Conservation (phyloP, 139 green algal species). For the Edaphochlamys debaryana region DNA sequence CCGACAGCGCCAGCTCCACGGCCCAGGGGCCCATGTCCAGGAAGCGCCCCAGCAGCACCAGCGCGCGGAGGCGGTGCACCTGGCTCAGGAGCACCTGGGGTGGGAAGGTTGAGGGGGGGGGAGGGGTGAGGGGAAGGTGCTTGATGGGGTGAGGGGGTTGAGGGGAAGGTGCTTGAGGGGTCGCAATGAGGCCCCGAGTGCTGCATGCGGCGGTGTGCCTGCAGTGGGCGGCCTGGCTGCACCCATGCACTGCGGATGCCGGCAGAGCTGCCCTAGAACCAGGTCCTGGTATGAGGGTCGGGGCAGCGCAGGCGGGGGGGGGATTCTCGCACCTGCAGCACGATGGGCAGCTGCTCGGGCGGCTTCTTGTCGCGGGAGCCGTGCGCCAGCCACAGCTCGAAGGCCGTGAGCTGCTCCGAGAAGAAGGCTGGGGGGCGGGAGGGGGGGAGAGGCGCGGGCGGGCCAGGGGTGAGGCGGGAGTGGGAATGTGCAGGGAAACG, state of each 20-base stretch:
- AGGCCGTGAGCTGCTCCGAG: conserved; percentile 97
- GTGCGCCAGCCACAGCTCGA: conserved; percentile 97
- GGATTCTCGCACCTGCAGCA: conserved; percentile 82
- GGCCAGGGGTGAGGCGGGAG: too few relatives aligned
- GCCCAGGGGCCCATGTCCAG: conserved; percentile 98
- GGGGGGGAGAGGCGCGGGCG: neutral
- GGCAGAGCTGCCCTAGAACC: too few relatives aligned
- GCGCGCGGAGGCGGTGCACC: conserved; percentile 91
- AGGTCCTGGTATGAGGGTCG: too few relatives aligned
- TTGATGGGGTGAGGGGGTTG: neutral
- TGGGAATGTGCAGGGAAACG: too few relatives aligned
- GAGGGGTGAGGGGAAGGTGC: neutral
- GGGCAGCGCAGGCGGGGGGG: too few relatives aligned
- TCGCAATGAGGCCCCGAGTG: too few relatives aligned
- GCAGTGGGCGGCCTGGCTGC: too few relatives aligned
- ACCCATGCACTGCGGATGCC: too few relatives aligned
- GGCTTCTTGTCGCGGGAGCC: conserved; percentile 85
- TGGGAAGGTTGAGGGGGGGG: neutral
- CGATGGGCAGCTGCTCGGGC: conserved; percentile 98
- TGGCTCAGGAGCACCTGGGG: conserved; percentile 93
- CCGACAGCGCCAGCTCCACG: conserved; percentile 95
- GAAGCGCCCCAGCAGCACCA: conserved; percentile 96
- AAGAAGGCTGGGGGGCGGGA: conserved; percentile 89
- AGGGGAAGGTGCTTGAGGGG: too few relatives aligned
- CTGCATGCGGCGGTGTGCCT: too few relatives aligned